Evolutionary conservation across 768 basidiomycete genomes (phyloP).

Genomic region (Boletellus ananiceps): DNA sequence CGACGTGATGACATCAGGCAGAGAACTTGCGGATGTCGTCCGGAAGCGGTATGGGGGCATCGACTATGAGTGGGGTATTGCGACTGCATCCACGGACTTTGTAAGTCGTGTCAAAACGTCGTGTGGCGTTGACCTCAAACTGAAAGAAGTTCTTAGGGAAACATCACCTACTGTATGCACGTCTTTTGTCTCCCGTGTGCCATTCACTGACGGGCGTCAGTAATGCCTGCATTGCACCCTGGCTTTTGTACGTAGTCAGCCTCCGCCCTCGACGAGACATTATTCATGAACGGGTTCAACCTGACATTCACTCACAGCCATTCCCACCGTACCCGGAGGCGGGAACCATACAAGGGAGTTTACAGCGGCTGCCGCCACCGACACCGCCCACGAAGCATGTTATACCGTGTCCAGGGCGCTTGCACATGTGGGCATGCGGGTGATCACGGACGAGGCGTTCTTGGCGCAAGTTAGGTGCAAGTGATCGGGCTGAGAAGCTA

Average conservation of each 20-base stretch:
- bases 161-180: conserved; percentile 65
- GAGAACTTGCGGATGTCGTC: conserved; percentile 59
- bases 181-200: not conserved
- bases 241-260: conserved; percentile 42
- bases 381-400: conserved; percentile 60
- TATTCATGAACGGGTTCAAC: not conserved
- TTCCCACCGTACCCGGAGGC: conserved; percentile 65
- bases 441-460: conserved; percentile 65
- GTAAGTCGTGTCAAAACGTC: conserved; percentile 39
- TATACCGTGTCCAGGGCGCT: conserved; percentile 67
- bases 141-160: conserved; percentile 27
- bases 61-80: conserved; percentile 64
- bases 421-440: conserved; percentile 64
- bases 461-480: conserved; percentile 43
- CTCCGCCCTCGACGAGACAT: not conserved
- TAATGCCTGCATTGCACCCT: conserved; percentile 68
- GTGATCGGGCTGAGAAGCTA: not conserved
- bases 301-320: conserved; percentile 43
- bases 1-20: conserved; percentile 37
- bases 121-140: not conserved
- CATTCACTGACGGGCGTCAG: conserved; percentile 24
- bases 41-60: conserved; percentile 57
- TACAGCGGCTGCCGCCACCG: conserved; percentile 55
- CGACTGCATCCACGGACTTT: conserved; percentile 76
- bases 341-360: conserved; percentile 78